phyloP scores from a whole-genome alignment of 306 rosid species.

The Oxytropis ochrocephala region DNA sequence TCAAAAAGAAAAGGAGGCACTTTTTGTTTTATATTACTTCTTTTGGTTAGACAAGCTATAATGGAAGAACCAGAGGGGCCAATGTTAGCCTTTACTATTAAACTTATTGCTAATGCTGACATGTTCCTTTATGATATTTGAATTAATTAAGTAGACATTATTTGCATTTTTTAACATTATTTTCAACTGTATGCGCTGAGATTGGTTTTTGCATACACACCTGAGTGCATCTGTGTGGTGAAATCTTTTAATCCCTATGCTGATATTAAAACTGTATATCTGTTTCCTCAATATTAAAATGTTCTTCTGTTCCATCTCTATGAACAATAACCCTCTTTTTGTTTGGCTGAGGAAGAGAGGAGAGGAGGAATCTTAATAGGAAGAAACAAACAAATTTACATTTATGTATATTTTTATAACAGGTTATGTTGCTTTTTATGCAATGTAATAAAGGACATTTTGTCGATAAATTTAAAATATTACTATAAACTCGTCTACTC shows the following conservation, averaged over 20 bases:
- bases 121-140: not conserved
- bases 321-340: too few relatives aligned
- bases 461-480: too few relatives aligned
- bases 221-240: not conserved
- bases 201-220: not conserved
- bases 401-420: too few relatives aligned
- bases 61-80: not conserved
- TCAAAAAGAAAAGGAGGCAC: not conserved
- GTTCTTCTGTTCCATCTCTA: too few relatives aligned
- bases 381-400: too few relatives aligned
- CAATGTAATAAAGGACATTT: too few relatives aligned
- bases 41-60: constrained; percentile 7
- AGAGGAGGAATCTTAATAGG: too few relatives aligned
- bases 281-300: too few relatives aligned
- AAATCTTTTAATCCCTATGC: not conserved
- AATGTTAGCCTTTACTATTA: not conserved
- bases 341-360: too few relatives aligned
- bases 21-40: not conserved
- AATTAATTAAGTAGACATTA: not conserved
- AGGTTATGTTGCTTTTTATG: too few relatives aligned
- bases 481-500: too few relatives aligned
- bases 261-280: too few relatives aligned
- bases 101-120: not conserved
- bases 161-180: not conserved
- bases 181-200: not conserved